Evolutionary conservation across 805 yeast genomes (phyloP), one percentile per base, ranked within the genome.

Genomic region (Torulaspora maleeae): DNA sequence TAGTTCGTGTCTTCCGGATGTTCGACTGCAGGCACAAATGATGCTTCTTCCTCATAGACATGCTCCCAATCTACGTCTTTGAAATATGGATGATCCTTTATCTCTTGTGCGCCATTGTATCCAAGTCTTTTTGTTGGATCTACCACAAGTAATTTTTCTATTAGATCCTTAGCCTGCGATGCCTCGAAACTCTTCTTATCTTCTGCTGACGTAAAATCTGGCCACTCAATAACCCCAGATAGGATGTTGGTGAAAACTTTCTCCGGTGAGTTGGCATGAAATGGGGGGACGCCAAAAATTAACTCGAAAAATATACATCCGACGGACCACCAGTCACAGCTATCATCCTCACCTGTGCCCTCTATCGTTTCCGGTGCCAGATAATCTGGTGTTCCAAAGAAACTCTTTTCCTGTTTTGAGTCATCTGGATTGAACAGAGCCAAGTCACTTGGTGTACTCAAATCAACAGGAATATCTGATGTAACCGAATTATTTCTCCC

Each of bases 341-440:
- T 77, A 51, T 80, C 89, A 49, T 82, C 86, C 61, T 91, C 96
- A 0, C 86, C 83, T 1, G 75, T 72, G 32, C 97, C 98, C 34
- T 76, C 72, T 50, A 93, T 88, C 0, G 96, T 90, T 61, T 93
- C 99, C 0, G 99, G 99, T 0, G 99, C 95, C 32, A 95, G 75
- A 64, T 93, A 93, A 63, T 93, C 99, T 0, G 99, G 99, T 0
- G 99, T 93, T 0, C 99, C 99, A 27, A 89, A 95, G 57, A 91
- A 90, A 50, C 76, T 77, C 55, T 80, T 77, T 20, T 74, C 70
- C 42, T 76, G 78, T 28, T 53, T 73, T 2, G 73, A 63, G 45
- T 75, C 76, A 19, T 75, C 75, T 0, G 95, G 95, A 61, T 89
- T 89, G 60, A 81, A 87, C 35, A 90, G 71, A 0, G 89, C 88